A percentile compares a stretch with the other conserved stretches of the same genome.
Evolutionary conservation across 169 alveolate genomes (phyloP).

Genomic region (Cryptosporidium canis): DNA sequence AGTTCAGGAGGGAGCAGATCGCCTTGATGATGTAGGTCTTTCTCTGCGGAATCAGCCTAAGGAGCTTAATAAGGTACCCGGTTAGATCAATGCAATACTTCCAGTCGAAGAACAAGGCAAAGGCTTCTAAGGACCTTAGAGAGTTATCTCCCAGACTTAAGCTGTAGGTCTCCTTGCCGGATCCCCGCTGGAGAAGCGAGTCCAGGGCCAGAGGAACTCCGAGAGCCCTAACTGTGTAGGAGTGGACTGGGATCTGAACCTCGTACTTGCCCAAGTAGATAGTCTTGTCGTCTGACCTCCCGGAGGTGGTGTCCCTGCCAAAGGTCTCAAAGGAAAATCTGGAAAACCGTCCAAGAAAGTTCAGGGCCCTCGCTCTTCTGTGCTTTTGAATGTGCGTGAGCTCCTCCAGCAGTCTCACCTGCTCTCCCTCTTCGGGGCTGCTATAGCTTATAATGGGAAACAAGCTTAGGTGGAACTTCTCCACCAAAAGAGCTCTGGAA

Average conservation of each 20-base stretch:
- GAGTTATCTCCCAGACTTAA: conserved; percentile 64
- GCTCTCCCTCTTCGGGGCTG: conserved; percentile 13
- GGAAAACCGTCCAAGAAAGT: conserved; percentile 41
- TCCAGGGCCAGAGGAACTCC: conserved; percentile 40
- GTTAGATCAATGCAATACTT: conserved; percentile 26
- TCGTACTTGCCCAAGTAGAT: background rate
- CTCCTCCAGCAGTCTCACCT: conserved; percentile 44
- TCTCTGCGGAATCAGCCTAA: conserved; percentile 42
- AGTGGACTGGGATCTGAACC: background rate
- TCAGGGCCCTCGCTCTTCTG: conserved; percentile 68
- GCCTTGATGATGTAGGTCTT: conserved; percentile 62
- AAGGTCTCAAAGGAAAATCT: background rate
- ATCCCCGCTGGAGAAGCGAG: conserved; percentile 15
- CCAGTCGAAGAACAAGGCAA: conserved; percentile 35
- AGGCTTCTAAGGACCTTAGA: conserved; percentile 31
- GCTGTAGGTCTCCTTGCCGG: conserved; percentile 41
- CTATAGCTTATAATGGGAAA: conserved; percentile 1
- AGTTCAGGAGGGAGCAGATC: conserved; percentile 33
- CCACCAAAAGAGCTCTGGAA: conserved; percentile 9
- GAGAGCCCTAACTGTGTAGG: conserved; percentile 3
- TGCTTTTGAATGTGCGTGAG: conserved; percentile 53
- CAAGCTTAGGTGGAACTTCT: conserved; percentile 30
- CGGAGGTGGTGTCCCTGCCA: background rate
- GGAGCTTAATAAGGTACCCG: conserved; percentile 3
- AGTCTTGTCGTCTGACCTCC: background rate